phyloP scores from a whole-genome alignment of 768 basidiomycete species.

The Auriculariales sp. region DNA sequence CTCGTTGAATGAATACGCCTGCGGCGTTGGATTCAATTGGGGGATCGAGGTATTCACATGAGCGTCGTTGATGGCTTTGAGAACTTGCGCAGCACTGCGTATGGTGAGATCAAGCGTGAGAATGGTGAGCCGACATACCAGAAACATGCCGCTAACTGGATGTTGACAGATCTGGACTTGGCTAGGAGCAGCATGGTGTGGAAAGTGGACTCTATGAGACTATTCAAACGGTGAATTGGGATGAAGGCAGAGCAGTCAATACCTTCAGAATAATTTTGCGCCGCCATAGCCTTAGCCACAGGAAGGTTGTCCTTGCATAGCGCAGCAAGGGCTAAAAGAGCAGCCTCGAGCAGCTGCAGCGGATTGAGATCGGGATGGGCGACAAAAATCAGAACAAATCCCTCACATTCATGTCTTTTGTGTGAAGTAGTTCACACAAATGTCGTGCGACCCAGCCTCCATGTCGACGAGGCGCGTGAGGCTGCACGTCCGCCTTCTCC shows the following conservation, averaged over 20 bases:
- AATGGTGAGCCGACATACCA: constrained; percentile 30
- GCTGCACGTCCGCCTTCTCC: constrained; percentile 42
- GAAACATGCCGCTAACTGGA: constrained; percentile 56
- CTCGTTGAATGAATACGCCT: constrained; percentile 23
- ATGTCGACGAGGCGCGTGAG: constrained; percentile 24
- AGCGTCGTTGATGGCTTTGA: constrained; percentile 43
- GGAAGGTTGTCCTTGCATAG: constrained; percentile 46
- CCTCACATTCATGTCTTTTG: constrained; percentile 38
- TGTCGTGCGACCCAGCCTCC: constrained; percentile 48
- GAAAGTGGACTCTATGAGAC: constrained; percentile 18
- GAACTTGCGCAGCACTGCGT: constrained; percentile 42
- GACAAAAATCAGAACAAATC: constrained; percentile 14
- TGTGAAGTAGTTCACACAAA: constrained; percentile 31
- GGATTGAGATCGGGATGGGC: not conserved
- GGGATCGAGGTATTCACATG: too few relatives aligned
- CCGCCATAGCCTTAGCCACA: constrained; percentile 32
- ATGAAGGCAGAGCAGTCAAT: not conserved
- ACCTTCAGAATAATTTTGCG: not conserved
- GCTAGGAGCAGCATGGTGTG: constrained; percentile 32
- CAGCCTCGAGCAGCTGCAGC: constrained; percentile 49
- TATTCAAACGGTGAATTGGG: not conserved
- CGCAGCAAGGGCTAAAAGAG: constrained; percentile 46
- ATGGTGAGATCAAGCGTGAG: not conserved
- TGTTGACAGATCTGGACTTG: constrained; percentile 42
- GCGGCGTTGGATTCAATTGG: constrained; percentile 11